Evolutionary conservation across 148 eudicot genomes (phyloP).

Genomic region (Vaccinium vitisidaea): DNA sequence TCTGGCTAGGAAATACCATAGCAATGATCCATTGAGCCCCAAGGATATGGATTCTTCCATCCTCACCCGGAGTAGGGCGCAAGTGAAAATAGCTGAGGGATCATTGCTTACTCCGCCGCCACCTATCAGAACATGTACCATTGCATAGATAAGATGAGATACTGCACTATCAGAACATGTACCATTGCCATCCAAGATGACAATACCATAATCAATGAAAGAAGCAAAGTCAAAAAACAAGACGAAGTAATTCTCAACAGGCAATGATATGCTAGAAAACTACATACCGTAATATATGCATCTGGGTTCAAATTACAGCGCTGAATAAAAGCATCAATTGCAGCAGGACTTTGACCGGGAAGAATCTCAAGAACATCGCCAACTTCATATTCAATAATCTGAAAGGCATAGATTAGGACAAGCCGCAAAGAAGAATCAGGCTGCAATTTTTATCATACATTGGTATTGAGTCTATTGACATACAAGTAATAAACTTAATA

Average conservation of each 20-base stretch:
- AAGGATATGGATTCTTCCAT: too few relatives aligned
- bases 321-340: constrained; percentile 71
- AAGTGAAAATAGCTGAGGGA: too few relatives aligned
- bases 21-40: too few relatives aligned
- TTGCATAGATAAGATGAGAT: not conserved
- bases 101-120: too few relatives aligned
- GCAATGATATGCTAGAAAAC: constrained; percentile 10
- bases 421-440: constrained; percentile 7
- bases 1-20: too few relatives aligned
- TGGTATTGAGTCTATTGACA: not conserved
- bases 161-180: not conserved
- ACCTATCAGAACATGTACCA: too few relatives aligned
- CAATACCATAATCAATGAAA: not conserved
- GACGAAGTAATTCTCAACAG: not conserved
- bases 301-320: constrained; percentile 86
- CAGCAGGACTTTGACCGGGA: constrained; percentile 78
- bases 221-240: not conserved
- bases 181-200: not conserved
- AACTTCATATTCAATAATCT: constrained; percentile 78
- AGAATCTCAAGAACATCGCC: constrained; percentile 90
- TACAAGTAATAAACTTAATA: not conserved
- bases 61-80: too few relatives aligned
- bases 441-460: not conserved
- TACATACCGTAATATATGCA: constrained; percentile 65
- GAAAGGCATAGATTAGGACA: constrained; percentile 18